phyloP scores from a whole-genome alignment of 2,329 filamentous ascomycete genomes.

The Corynespora cassiicola region DNA sequence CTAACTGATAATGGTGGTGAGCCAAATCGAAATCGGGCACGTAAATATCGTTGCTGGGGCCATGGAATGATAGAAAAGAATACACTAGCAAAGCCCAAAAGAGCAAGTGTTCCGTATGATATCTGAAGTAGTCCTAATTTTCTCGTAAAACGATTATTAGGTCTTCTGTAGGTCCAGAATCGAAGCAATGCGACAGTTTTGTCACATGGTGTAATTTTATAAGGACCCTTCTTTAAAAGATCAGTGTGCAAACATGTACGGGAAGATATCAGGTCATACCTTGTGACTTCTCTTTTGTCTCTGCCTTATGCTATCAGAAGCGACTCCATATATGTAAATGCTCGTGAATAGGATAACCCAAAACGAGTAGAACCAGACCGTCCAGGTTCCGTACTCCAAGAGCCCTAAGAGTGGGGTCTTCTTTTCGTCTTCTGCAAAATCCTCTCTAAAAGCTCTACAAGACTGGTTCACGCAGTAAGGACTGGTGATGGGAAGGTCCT shows the following conservation, averaged over 20 bases:
- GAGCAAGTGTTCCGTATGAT: slow-evolving; percentile 18
- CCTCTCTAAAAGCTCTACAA: slow-evolving; percentile 18
- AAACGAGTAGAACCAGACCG: slow-evolving; percentile 20
- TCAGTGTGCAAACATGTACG: no score
- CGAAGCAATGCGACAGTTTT: slow-evolving; percentile 11
- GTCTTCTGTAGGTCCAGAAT: slow-evolving; percentile 20
- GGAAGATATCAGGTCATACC: no score
- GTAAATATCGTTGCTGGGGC: slow-evolving; percentile 20
- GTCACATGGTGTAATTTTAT: no score
- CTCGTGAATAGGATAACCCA: slow-evolving; percentile 15
- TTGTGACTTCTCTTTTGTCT: no score
- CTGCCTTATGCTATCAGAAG: no score
- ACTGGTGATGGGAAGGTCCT: slow-evolving; percentile 18
- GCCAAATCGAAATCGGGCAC: slow-evolving; percentile 24
- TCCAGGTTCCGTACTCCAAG: slow-evolving; percentile 20
- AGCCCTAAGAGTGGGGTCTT: slow-evolving; percentile 13
- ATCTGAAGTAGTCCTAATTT: slow-evolving; percentile 15
- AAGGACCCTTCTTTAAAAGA: no score
- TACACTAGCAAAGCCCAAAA: slow-evolving; percentile 17
- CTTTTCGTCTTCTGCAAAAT: slow-evolving; percentile 14
- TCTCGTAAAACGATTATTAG: slow-evolving; percentile 12
- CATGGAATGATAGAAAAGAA: slow-evolving; percentile 24
- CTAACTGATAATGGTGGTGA: slow-evolving; percentile 27
- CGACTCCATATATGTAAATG: slow-evolving; percentile 11
- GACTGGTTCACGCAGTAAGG: slow-evolving; percentile 15